A percentile compares a stretch with the other conserved stretches of the same genome.
Conservation (phyloP, 768 basidiomycete species). For the Gelatoporia subvermispora region DNA sequence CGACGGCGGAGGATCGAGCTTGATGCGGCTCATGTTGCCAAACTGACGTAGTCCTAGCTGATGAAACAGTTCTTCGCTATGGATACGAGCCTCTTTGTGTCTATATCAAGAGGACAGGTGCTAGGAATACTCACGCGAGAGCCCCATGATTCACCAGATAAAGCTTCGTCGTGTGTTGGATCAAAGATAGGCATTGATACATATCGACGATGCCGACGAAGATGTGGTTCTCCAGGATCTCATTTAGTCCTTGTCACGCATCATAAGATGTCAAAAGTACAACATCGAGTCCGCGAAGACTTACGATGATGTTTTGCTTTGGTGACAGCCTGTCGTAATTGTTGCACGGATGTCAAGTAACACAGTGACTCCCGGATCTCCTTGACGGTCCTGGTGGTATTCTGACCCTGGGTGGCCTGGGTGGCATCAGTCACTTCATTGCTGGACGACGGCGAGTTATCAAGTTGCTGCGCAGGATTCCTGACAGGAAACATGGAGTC, state of each 20-base stretch:
- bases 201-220: slow-evolving; percentile 92
- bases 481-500: slow-evolving; percentile 88
- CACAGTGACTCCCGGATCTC: slow-evolving; percentile 76
- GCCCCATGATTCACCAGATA: slow-evolving; percentile 86
- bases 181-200: slow-evolving; percentile 64
- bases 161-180: slow-evolving; percentile 85
- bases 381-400: slow-evolving; percentile 22
- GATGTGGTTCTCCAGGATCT: slow-evolving; percentile 80
- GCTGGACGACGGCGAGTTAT: slow-evolving; percentile 1
- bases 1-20: slow-evolving; percentile 78
- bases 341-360: slow-evolving; percentile 66
- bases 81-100: neutral
- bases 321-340: slow-evolving; percentile 52
- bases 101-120: slow-evolving; percentile 16
- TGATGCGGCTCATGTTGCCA: slow-evolving; percentile 70
- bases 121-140: slow-evolving; percentile 82
- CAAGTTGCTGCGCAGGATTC: slow-evolving; percentile 22
- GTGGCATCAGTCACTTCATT: slow-evolving; percentile 38
- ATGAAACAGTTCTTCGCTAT: slow-evolving; percentile 91
- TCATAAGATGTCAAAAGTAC: neutral
- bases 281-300: slow-evolving; percentile 16
- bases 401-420: too few species aligned
- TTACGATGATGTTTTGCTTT: slow-evolving; percentile 69
- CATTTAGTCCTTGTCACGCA: slow-evolving; percentile 58
- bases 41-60: slow-evolving; percentile 92